These are phyloP conservation scores for Beauveria pseudobassiana DNA, from an alignment of 2,329 filamentous ascomycete species.

Conservation along the genomic window DNA sequence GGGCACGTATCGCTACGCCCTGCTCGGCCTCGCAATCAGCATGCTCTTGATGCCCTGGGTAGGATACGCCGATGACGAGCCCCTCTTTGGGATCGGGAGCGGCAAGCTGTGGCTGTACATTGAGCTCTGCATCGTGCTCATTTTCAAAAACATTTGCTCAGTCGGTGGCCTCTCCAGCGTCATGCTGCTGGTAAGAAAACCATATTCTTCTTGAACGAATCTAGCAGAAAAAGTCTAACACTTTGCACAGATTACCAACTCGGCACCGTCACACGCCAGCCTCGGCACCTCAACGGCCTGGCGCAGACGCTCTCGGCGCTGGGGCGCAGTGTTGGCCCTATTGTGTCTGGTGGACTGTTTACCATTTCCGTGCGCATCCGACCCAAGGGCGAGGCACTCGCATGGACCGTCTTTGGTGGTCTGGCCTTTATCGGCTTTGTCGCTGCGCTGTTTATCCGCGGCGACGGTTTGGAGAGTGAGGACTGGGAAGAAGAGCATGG, in stretches of 20 bases:
- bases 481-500: slow-evolving; percentile 33
- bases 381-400: slow-evolving; percentile 75
- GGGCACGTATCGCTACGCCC: slow-evolving; percentile 69
- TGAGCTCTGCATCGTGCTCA: slow-evolving; percentile 71
- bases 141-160: slow-evolving; percentile 84
- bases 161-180: slow-evolving; percentile 88
- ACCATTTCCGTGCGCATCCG: slow-evolving; percentile 65
- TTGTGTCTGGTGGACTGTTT: slow-evolving; percentile 81
- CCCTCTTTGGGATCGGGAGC: slow-evolving; percentile 48
- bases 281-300: slow-evolving; percentile 88
- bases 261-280: slow-evolving; percentile 74
- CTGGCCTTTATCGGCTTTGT: slow-evolving; percentile 75
- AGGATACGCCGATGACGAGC: slow-evolving; percentile 60
- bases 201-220: too few relatives aligned
- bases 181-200: slow-evolving; percentile 62
- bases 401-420: slow-evolving; percentile 82
- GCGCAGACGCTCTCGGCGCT: slow-evolving; percentile 90
- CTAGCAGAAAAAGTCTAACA: background rate
- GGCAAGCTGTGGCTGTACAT: slow-evolving; percentile 67
- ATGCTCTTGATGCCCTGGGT: slow-evolving; percentile 88
- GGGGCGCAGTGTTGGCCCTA: slow-evolving; percentile 80
- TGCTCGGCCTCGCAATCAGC: slow-evolving; percentile 72
- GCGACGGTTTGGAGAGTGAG: slow-evolving; percentile 51
- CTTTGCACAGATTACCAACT: slow-evolving; percentile 75
- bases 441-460: slow-evolving; percentile 69